Base-by-base conservation (phyloP, 352 stramenopile species). In the Pythium inflatum region DNA sequence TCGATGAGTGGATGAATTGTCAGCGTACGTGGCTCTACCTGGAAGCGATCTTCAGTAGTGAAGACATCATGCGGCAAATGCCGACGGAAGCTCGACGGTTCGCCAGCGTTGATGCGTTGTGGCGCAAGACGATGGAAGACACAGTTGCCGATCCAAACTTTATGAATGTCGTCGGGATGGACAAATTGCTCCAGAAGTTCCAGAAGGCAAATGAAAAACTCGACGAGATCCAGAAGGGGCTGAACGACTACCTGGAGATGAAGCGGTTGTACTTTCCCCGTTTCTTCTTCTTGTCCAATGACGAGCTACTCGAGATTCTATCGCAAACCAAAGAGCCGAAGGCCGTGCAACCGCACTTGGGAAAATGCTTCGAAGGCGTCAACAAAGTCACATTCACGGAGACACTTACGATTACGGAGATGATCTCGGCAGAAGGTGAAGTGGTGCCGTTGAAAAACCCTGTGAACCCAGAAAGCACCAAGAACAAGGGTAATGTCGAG, bases 241-340 rank as follows among this genome's bases (percentile, higher is more conserved):
- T 98, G 24, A 90, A 80, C 62, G 86, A 94, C 68, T 94, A 94
- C 62, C 66, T 95, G 31, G 87, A 92, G 75, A 91, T 92, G 80
- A 95, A 95, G 67, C 76, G 88, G 8, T 71, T 94, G 2, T 91
- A 90, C 68, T 98, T 98, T 56, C 93, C 93, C 11, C 79, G 90
- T 3, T 99, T 99, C 74, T 98, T 98, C 74, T 99, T 99, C 68
- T 70, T 99, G 9, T 97, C 93, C 0, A 98, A 99, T 61, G 96
- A 98, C 55, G 96, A 98, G 45, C 73, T 98, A 25, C 77, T 98
- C 0, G 95, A 98, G 70, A 98, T 98, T 88, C 65, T 95, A 2
- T 95, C 89, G 1, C 91, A 98, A 70, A 98, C 94, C 2, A 98
- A 98, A 66, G 93, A 98, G 48, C 93, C 94, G 6, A 90, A 91